Base-by-base conservation (phyloP, 805 yeast species). In the Wickerhamia fluorescens region DNA sequence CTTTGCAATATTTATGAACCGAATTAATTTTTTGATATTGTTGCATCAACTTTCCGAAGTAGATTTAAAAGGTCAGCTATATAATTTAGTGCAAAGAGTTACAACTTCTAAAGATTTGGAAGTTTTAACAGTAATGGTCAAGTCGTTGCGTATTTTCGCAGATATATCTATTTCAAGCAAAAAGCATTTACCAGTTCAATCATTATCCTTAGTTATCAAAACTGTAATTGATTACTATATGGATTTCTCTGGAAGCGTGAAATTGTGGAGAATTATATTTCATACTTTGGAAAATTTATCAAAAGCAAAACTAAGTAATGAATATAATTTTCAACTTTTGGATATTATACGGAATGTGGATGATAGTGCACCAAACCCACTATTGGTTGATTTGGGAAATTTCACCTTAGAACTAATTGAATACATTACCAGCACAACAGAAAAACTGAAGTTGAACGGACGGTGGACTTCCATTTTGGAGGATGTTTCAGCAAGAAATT, bases 1-100 rank as follows among this genome's bases (percentile, higher is more conserved):
- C 26, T 49, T 44, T 24, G 46, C 47, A 4, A 58, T 58, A 51
- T 62, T 52, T 29, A 39, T 52, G 16, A 63, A 63, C 33, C 39
- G 70, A 20, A 34, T 61, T 20, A 63, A 63, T 31, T 51, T 61
- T 30, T 44, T 61, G 4, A 29, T 55, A 5, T 33, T 63, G 10
- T 40, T 63, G n/a, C 35, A 46, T 6, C 66, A 56, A 31, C 18
- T 61, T 7, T 58, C 66, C 2, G 49, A 46, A 6, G 45, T 56
- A 7, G 62, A 58, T 28, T 47, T 61, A 14, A 46, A 45, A 9
- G 44, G 38, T 20, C 64, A 53, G 32, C 35, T 61, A 5, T 21
- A 27, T 9, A 49, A 44, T 24, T 38, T 62, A 30, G 27, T 59
- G 7, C 33, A 25, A 5, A 55, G 43, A 38, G 37, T 58, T 1